Conservation (phyloP, 202 grass and related monocot species). For the Thinopyrum obtusiflorum region DNA sequence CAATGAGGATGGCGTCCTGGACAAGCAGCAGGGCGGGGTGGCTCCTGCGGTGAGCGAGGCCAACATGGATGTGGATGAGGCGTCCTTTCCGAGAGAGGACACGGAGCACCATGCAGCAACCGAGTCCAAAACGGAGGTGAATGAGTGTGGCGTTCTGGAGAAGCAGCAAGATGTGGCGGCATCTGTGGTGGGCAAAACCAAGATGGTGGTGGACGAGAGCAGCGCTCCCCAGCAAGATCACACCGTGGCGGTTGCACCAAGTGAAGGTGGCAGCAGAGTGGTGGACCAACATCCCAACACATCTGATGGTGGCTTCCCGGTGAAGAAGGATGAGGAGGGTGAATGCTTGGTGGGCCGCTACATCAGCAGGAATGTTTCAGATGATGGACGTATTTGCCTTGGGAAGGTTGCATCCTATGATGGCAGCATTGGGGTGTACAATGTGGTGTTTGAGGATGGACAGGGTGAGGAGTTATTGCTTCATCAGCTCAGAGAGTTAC, state of each 20-base stretch:
- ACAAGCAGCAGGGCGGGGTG: background rate
- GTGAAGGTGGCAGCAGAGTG: background rate
- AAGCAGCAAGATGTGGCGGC: background rate
- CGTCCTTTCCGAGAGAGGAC: background rate
- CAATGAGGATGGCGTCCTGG: background rate
- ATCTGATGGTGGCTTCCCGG: background rate
- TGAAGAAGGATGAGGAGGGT: slow-evolving; percentile 20
- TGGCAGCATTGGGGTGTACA: slow-evolving; percentile 27
- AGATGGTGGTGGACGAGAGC: background rate
- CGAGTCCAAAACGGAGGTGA: background rate
- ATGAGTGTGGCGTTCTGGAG: background rate
- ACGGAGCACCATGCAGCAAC: background rate
- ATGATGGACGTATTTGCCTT: slow-evolving; percentile 30
- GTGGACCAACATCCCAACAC: slow-evolving; percentile 10
- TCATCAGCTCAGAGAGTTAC: slow-evolving; percentile 43
- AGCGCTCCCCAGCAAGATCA: background rate
- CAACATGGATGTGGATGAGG: background rate
- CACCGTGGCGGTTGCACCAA: background rate
- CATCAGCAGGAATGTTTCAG: slow-evolving; percentile 32
- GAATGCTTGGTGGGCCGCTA: slow-evolving; percentile 44
- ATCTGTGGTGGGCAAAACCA: background rate
- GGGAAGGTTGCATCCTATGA: slow-evolving; percentile 70
- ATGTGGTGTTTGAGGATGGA: slow-evolving; percentile 69
- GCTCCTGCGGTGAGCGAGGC: background rate
- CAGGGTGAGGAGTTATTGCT: slow-evolving; percentile 47